Evolutionary conservation across 176 grass and related monocot species (phyloP), one percentile per base, ranked within the genome.

Genomic region (Tillandsia leiboldiana): DNA sequence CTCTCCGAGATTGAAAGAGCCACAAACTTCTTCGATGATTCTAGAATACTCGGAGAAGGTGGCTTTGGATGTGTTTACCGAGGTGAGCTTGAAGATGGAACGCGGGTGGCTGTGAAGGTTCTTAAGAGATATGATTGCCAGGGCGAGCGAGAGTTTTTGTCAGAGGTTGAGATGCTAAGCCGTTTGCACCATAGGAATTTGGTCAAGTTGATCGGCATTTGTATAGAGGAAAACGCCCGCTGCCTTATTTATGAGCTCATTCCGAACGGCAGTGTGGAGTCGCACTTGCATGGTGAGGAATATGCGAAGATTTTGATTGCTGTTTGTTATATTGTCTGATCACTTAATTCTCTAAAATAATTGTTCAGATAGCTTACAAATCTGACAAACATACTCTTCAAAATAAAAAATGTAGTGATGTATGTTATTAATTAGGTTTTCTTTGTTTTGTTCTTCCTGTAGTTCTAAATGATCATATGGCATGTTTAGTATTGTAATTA

Each of bases 191-290:
- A 99, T 67, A 67, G 94, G 53, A 99, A 99, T 79, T 82, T 99
- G 78, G 94, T 99, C 29, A 99, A 90, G 82, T 71, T 99, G 80
- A 87, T 93, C 52, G 90, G 90, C 49, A 99, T 99, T 73, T 99
- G 94, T 9, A 69, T 82, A 3, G 94, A 99, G 77, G 94, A 99
- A 74, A 77, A 93, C 54, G 85, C 78, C 2, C 76, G 82, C 10
- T 99, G 94, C 79, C 87, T 99, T 10, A 78, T 99, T 8, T 99
- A 99, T 65, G 94, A 99, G 77, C 84, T 99, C 66, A 92, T 99
- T 78, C 82, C 90, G n/a, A 93, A 99, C 78, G 90, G 94, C 51
- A 99, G 94, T 17, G 82, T 99, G 66, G 94, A 99, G 63, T 99
- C 90, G 59, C 94, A 99, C 85, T 79, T 99, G 66, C 94, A 99